Conservation (phyloP, 306 rosid genomes). For the Prunus padus region DNA sequence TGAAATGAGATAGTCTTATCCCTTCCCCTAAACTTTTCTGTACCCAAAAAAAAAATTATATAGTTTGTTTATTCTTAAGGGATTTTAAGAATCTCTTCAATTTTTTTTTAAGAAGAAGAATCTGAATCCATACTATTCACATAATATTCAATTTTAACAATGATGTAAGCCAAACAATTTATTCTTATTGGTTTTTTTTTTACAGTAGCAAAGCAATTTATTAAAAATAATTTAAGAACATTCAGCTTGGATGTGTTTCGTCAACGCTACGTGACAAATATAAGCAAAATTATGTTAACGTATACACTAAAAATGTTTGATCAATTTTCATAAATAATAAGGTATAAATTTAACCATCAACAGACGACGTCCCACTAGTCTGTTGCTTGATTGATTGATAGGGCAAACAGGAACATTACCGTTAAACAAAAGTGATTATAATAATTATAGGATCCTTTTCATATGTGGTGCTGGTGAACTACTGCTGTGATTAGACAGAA, state of each 20-base stretch:
- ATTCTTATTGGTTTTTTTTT: too few relatives aligned
- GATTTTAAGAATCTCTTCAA: background rate
- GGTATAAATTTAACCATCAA: background rate
- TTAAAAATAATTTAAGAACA: too few relatives aligned
- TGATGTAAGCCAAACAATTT: background rate
- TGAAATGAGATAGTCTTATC: rapidly evolving
- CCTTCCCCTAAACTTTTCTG: too few relatives aligned
- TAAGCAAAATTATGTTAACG: too few relatives aligned
- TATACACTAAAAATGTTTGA: background rate
- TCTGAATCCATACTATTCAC: background rate
- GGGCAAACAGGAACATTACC: background rate
- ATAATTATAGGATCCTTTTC: background rate
- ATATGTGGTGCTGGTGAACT: too few relatives aligned
- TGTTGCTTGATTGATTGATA: background rate
- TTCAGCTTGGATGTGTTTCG: too few relatives aligned
- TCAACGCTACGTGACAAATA: too few relatives aligned
- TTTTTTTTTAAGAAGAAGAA: background rate
- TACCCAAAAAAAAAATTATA: too few relatives aligned
- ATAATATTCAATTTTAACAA: background rate
- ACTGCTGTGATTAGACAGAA: constrained; percentile 9
- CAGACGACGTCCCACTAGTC: background rate
- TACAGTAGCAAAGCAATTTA: too few relatives aligned
- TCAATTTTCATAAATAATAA: too few relatives aligned
- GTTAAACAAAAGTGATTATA: constrained; percentile 7
- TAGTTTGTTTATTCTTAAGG: background rate